phyloP scores from a whole-genome alignment of 2,329 filamentous ascomycete genomes.

The Exophiala calicioides region DNA sequence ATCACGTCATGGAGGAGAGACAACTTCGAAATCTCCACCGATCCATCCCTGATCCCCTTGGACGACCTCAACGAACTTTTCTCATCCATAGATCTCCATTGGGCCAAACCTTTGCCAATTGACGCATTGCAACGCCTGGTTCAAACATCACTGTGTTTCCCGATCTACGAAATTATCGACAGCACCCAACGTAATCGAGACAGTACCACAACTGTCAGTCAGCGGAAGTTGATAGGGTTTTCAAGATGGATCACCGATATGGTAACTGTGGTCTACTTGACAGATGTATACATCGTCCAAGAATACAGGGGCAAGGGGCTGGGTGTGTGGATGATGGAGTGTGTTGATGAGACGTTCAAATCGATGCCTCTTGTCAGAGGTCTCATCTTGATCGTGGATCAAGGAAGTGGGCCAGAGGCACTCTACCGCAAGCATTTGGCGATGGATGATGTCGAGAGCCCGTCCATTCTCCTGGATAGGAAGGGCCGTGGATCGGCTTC shows the following conservation, averaged over 20 bases:
- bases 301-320: constrained; percentile 63
- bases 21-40: constrained; percentile 61
- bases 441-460: constrained; percentile 23
- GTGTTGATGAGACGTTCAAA: constrained; percentile 58
- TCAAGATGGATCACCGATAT: constrained; percentile 68
- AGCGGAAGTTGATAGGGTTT: constrained; percentile 49
- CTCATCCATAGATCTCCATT: constrained; percentile 61
- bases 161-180: constrained; percentile 48
- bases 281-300: constrained; percentile 66
- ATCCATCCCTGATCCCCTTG: constrained; percentile 57
- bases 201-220: neutral
- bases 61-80: constrained; percentile 59
- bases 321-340: constrained; percentile 65
- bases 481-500: constrained; percentile 11
- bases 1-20: constrained; percentile 33
- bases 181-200: constrained; percentile 3
- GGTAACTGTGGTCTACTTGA: constrained; percentile 67
- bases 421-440: constrained; percentile 34
- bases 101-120: constrained; percentile 58
- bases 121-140: constrained; percentile 54
- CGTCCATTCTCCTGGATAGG: constrained; percentile 15
- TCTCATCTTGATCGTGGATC: constrained; percentile 53
- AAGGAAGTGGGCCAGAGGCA: constrained; percentile 19
- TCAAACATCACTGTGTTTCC: constrained; percentile 62
- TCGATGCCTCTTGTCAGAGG: constrained; percentile 62